Conservation (phyloP, 176 grass and related monocot species). For the Raddia distichophylla region DNA sequence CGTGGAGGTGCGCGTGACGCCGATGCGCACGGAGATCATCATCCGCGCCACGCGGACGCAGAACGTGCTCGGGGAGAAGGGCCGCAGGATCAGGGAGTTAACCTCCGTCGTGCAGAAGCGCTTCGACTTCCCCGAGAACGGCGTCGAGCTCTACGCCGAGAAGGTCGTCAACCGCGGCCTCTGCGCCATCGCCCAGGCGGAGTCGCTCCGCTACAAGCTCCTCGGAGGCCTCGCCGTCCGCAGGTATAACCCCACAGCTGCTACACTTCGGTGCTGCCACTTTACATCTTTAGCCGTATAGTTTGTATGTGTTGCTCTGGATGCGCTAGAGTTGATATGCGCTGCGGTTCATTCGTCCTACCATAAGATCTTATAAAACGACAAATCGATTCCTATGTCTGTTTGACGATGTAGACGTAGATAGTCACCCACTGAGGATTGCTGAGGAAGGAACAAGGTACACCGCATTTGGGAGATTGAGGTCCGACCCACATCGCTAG, state of each 20-base stretch:
- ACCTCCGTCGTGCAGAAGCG: constrained; percentile 85
- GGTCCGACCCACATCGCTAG: too few relatives aligned
- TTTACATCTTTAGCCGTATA: too few relatives aligned
- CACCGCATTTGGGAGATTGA: too few relatives aligned
- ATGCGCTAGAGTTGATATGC: not conserved
- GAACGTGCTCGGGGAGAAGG: constrained; percentile 81
- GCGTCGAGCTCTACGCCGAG: constrained; percentile 79
- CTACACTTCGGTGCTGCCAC: too few relatives aligned
- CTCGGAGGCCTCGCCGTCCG: constrained; percentile 84
- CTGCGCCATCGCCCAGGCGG: constrained; percentile 79
- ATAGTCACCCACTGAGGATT: too few relatives aligned
- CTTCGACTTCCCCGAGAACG: constrained; percentile 82
- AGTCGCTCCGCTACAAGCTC: constrained; percentile 82
- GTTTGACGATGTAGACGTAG: not conserved
- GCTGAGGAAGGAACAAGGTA: too few relatives aligned
- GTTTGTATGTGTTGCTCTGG: not conserved
- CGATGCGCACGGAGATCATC: constrained; percentile 89
- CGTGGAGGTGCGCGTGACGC: constrained; percentile 75
- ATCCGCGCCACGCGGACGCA: constrained; percentile 79
- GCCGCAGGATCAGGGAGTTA: constrained; percentile 76
- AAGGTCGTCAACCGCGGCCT: constrained; percentile 84
- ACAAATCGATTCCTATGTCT: not conserved
- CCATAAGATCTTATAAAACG: not conserved
- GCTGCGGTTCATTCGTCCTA: not conserved
- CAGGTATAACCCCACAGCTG: constrained; percentile 46